Conservation (phyloP, 441 rosid genomes). For the Biscutella auriculata region DNA sequence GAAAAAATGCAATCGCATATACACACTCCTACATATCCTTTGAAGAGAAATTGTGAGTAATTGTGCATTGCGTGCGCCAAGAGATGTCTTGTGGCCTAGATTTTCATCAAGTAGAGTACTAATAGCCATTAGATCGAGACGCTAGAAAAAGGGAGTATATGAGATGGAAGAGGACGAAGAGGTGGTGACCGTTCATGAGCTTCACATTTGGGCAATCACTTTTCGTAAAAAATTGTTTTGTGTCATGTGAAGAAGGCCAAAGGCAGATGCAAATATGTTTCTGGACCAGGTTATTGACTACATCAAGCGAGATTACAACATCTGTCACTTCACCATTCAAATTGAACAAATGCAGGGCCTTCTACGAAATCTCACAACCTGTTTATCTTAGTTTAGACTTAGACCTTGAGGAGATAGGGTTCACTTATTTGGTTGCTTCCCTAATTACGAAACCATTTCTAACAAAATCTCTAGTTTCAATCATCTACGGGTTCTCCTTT, state of each 20-base stretch:
- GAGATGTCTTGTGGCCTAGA: too few species aligned
- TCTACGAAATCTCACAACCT: background rate
- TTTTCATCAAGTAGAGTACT: too few species aligned
- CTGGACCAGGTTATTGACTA: background rate
- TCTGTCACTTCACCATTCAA: background rate
- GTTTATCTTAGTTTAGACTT: background rate
- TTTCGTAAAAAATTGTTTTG: background rate
- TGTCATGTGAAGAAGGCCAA: background rate
- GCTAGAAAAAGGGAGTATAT: background rate
- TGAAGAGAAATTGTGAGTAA: too few species aligned
- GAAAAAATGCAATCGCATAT: too few species aligned
- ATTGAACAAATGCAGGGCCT: background rate
- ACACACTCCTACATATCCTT: too few species aligned
- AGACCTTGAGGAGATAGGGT: background rate
- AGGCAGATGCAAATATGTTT: background rate
- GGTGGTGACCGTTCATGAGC: background rate
- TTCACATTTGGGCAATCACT: background rate
- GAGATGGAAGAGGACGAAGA: constrained; percentile 14
- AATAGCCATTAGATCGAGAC: too few species aligned
- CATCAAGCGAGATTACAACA: background rate
- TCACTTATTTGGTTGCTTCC: background rate
- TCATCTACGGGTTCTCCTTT: too few species aligned
- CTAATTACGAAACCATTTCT: too few species aligned
- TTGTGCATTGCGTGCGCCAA: too few species aligned
- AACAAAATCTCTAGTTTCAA: too few species aligned